phyloP scores from a whole-genome alignment of 2,329 filamentous ascomycete genomes.

The Tolypocladium tundrense region DNA sequence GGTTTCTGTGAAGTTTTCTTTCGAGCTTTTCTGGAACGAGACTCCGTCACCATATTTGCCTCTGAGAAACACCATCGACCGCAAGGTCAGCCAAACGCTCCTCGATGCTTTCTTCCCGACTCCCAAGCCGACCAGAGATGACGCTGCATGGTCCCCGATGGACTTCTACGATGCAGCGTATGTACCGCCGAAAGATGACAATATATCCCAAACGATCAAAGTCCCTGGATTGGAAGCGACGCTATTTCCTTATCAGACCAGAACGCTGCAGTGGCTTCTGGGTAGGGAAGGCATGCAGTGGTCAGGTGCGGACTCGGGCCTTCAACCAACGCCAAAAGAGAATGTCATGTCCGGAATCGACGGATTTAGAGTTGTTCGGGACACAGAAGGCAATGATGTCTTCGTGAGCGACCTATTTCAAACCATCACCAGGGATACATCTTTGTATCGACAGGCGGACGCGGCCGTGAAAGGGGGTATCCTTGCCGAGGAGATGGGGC shows the following conservation, averaged over 20 bases:
- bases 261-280: constrained; percentile 62
- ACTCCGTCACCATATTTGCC: constrained; percentile 19
- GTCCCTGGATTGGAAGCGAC: constrained; percentile 35
- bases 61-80: constrained; percentile 18
- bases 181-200: constrained; percentile 40
- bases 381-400: constrained; percentile 25
- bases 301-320: constrained; percentile 11
- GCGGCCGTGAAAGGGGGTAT: constrained; percentile 48
- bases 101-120: constrained; percentile 25
- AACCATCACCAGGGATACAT: constrained; percentile 39
- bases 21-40: constrained; percentile 33
- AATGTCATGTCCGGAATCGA: constrained; percentile 5
- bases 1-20: constrained; percentile 19
- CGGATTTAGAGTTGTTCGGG: constrained; percentile 21
- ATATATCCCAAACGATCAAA: constrained; percentile 24
- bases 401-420: constrained; percentile 56
- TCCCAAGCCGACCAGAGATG: not conserved
- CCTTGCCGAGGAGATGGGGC: constrained; percentile 72
- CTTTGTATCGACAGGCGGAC: constrained; percentile 31
- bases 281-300: constrained; percentile 52
- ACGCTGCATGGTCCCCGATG: constrained; percentile 31
- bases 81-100: constrained; percentile 21
- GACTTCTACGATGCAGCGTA: constrained; percentile 62
- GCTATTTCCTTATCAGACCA: constrained; percentile 63
- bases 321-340: constrained; percentile 9